Percentiles rank a stretch among this genome's conserved stretches.
Evolutionary conservation across 1,139 yeast genomes (phyloP).

Genomic region (Kurtzmaniella quercitrusa): DNA sequence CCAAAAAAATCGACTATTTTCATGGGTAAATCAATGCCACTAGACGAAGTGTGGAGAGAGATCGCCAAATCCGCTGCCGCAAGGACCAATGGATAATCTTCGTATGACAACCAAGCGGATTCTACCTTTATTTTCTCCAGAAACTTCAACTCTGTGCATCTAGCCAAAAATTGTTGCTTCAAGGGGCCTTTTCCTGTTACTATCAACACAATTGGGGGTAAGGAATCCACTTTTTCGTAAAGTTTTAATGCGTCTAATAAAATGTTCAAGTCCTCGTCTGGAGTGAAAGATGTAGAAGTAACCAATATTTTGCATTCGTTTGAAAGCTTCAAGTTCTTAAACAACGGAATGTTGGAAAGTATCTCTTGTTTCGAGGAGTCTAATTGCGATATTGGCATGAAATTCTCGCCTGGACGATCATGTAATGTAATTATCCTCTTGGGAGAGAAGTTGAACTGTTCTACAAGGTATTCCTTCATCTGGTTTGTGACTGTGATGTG

Average conservation of each 20-base stretch:
- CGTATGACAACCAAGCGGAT: conserved; percentile 73
- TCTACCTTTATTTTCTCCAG: conserved; percentile 48
- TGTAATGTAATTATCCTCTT: conserved; percentile 46
- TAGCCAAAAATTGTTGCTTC: conserved; percentile 44
- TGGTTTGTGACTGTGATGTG: conserved; percentile 78
- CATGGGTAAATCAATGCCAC: conserved; percentile 96
- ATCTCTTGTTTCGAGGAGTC: conserved; percentile 26
- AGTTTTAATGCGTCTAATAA: conserved; percentile 62
- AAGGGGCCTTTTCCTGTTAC: conserved; percentile 96
- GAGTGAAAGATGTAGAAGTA: conserved; percentile 91
- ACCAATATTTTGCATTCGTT: conserved; percentile 58
- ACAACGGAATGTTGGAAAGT: conserved; percentile 35
- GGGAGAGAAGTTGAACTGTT: conserved; percentile 46
- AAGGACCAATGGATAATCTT: conserved; percentile 75
- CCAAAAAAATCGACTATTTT: conserved; percentile 96
- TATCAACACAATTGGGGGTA: conserved; percentile 57
- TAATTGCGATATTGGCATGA: conserved; percentile 40
- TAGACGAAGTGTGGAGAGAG: conserved; percentile 85
- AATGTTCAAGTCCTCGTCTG: conserved; percentile 82
- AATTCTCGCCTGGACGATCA: conserved; percentile 72
- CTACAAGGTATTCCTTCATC: conserved; percentile 59
- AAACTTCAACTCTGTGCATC: conserved; percentile 39
- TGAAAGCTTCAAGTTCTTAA: conserved; percentile 25
- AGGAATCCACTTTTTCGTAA: conserved; percentile 41
- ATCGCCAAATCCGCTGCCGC: conserved; percentile 83